These are phyloP conservation scores for Eutypella sp. DNA, from an alignment of 2,329 filamentous ascomycete species.

Conservation along the genomic window DNA sequence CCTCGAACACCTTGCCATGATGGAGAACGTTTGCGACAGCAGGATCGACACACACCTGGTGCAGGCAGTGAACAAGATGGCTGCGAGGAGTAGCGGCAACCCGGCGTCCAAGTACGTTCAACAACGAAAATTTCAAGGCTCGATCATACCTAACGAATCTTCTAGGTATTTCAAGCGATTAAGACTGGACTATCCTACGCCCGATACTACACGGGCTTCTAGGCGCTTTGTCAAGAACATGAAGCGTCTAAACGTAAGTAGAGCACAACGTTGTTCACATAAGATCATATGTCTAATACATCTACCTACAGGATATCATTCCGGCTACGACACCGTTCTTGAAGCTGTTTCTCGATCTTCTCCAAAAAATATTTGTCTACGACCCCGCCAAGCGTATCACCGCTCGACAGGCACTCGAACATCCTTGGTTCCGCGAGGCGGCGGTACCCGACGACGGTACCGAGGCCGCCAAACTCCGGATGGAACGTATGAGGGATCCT, in stretches of 20 bases:
- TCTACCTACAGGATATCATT: conserved; percentile 54
- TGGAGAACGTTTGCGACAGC: conserved; percentile 61
- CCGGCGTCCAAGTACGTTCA: conserved; percentile 57
- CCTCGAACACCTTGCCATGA: conserved; percentile 70
- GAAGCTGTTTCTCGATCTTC: conserved; percentile 57
- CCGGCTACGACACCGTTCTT: conserved; percentile 55
- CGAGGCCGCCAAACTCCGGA: conserved; percentile 60
- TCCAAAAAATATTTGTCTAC: conserved; percentile 64
- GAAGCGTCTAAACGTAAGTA: conserved; percentile 58
- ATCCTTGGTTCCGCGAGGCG: conserved; percentile 63
- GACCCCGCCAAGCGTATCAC: conserved; percentile 62
- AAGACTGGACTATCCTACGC: conserved; percentile 59
- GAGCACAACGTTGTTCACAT: neutral
- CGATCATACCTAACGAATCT: conserved; percentile 24
- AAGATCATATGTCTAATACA: conserved; percentile 13
- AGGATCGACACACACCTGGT: conserved; percentile 57
- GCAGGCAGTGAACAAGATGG: conserved; percentile 51
- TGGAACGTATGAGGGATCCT: conserved; percentile 45
- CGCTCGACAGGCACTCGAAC: conserved; percentile 60
- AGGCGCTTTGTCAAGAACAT: conserved; percentile 66
- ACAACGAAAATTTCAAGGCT: neutral
- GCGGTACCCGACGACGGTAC: conserved; percentile 62
- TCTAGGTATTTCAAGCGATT: conserved; percentile 61
- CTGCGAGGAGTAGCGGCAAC: conserved; percentile 52
- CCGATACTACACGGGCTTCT: conserved; percentile 60